Evolutionary conservation across 2,329 filamentous ascomycete genomes (phyloP).

Genomic region (Penicillium sp.): DNA sequence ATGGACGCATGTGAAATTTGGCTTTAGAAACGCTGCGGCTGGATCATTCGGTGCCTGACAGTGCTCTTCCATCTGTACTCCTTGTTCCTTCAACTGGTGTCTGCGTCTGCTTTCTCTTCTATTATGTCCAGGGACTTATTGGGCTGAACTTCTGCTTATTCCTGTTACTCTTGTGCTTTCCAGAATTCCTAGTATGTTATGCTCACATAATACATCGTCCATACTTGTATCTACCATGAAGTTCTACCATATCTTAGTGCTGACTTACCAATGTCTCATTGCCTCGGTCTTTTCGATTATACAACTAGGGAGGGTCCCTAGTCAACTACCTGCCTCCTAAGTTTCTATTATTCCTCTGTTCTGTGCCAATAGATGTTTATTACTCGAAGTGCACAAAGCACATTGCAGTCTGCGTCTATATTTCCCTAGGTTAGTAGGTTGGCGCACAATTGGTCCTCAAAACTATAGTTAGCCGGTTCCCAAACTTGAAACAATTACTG

Average conservation of each 20-base stretch:
- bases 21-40: constrained; percentile 31
- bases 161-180: constrained; percentile 20
- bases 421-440: background rate
- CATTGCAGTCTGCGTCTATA: background rate
- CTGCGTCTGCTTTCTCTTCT: constrained; percentile 28
- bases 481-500: too few species aligned
- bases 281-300: background rate
- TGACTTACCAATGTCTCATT: too few species aligned
- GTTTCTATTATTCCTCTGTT: too few species aligned
- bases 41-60: constrained; percentile 25
- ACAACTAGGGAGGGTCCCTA: too few species aligned
- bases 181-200: constrained; percentile 33
- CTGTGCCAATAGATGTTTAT: background rate
- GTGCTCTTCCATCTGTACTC: constrained; percentile 28
- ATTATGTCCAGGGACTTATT: constrained; percentile 20
- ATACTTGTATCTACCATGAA: constrained; percentile 13
- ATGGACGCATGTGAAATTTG: constrained; percentile 28
- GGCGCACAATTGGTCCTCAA: too few species aligned
- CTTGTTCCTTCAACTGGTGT: constrained; percentile 33
- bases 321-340: too few species aligned
- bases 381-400: background rate
- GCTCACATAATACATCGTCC: constrained; percentile 35
- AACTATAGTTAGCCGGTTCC: too few species aligned
- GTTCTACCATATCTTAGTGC: background rate
- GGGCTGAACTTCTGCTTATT: constrained; percentile 30